Conservation (phyloP, 768 basidiomycete species). For the Mycena haematopus region DNA sequence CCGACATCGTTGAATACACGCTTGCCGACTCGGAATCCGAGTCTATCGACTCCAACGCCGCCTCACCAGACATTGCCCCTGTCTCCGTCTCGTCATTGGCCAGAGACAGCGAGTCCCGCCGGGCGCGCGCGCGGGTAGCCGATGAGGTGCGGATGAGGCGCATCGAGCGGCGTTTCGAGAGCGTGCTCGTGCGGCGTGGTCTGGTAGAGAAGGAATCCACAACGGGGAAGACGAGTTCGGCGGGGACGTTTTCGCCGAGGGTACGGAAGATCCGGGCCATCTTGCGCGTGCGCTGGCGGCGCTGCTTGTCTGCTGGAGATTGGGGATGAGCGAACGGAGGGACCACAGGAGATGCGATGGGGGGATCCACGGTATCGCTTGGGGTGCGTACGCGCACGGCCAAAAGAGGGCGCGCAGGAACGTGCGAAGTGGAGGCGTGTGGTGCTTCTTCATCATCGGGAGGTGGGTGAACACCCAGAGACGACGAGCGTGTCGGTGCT, state of each 20-base stretch:
- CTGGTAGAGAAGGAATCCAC: background rate
- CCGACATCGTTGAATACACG: slow-evolving; percentile 19
- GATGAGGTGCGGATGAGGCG: slow-evolving; percentile 1
- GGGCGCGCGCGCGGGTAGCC: background rate
- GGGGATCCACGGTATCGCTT: background rate
- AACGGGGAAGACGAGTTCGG: slow-evolving; percentile 45
- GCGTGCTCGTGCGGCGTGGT: background rate
- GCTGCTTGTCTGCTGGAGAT: slow-evolving; percentile 24
- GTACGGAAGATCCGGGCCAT: slow-evolving; percentile 51
- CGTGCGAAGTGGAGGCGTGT: background rate
- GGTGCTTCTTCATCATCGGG: background rate
- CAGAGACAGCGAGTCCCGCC: background rate
- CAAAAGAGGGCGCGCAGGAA: slow-evolving; percentile 4
- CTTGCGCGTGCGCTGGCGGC: slow-evolving; percentile 40
- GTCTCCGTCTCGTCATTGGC: background rate
- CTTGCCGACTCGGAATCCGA: slow-evolving; percentile 12
- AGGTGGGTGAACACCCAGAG: background rate
- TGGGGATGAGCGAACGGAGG: background rate
- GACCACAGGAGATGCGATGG: background rate
- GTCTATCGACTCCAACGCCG: background rate
- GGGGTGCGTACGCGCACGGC: slow-evolving; percentile 1
- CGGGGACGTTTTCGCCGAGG: slow-evolving; percentile 52
- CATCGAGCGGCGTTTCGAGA: background rate
- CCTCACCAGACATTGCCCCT: background rate
- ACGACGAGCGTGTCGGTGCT: slow-evolving; percentile 8